phyloP scores from a whole-genome alignment of 1,284 basidiomycete genomes.

The Sphaerobolus stellatus region DNA sequence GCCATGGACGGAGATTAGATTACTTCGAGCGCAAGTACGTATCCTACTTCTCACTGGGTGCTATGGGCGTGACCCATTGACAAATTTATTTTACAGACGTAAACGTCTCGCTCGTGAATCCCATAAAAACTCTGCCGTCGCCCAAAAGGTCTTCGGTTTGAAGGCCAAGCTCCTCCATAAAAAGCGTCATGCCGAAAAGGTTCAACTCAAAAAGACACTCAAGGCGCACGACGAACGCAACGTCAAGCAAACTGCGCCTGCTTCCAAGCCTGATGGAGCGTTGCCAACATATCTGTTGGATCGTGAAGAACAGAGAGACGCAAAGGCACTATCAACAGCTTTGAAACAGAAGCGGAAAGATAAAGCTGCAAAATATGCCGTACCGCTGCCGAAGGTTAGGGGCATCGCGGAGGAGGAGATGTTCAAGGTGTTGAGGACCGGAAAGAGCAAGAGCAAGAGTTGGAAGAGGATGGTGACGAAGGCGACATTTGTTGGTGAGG shows the following conservation, averaged over 20 bases:
- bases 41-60: background rate
- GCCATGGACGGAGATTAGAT: constrained; percentile 83
- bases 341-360: constrained; percentile 99
- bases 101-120: constrained; percentile 90
- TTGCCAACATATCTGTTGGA: constrained; percentile 95
- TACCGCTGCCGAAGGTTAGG: constrained; percentile 94
- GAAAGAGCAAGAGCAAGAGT: constrained; percentile 93
- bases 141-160: constrained; percentile 94
- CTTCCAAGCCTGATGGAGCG: constrained; percentile 82
- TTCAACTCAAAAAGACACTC: constrained; percentile 98
- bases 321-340: constrained; percentile 94
- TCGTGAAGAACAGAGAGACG: constrained; percentile 95
- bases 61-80: constrained; percentile 6
- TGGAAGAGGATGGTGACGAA: constrained; percentile 99
- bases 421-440: constrained; percentile 99
- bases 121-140: constrained; percentile 85
- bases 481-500: constrained; percentile 97
- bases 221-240: constrained; percentile 99
- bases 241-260: constrained; percentile 89
- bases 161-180: constrained; percentile 98
- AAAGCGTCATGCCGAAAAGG: constrained; percentile 95
- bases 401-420: constrained; percentile 99
- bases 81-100: constrained; percentile 55
- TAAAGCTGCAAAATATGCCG: constrained; percentile 97
- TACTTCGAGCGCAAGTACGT: constrained; percentile 81